phyloP scores from a whole-genome alignment of 2,329 filamentous ascomycete species.

The Fusarium brachygibbosum region DNA sequence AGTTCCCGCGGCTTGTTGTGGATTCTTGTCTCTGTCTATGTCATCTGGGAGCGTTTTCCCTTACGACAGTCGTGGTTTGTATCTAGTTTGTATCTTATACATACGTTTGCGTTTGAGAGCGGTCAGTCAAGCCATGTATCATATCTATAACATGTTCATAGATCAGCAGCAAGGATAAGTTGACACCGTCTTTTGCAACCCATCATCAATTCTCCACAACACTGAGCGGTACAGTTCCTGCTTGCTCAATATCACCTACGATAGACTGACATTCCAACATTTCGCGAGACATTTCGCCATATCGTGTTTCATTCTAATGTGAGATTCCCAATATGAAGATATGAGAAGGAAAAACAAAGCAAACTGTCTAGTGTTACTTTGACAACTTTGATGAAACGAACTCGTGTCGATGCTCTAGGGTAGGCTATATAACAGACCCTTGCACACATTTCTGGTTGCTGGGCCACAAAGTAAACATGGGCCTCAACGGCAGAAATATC shows the following conservation, averaged over 20 bases:
- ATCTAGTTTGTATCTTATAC: background rate
- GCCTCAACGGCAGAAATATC: slow-evolving; percentile 12
- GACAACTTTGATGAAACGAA: background rate
- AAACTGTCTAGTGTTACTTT: background rate
- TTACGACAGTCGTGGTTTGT: background rate
- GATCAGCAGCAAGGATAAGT: slow-evolving; percentile 27
- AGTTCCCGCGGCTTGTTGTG: background rate
- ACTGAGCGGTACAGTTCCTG: too few species aligned
- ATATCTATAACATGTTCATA: background rate
- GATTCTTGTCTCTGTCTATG: background rate
- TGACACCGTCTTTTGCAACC: slow-evolving; percentile 3
- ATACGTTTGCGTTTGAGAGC: background rate
- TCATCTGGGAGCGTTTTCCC: background rate
- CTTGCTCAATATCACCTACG: background rate
- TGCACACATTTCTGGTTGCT: slow-evolving; percentile 26
- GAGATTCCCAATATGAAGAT: background rate
- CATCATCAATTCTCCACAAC: slow-evolving; percentile 1
- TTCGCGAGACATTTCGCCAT: too few species aligned
- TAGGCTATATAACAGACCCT: background rate
- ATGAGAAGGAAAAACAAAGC: background rate
- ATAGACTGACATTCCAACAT: background rate
- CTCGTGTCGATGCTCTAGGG: background rate
- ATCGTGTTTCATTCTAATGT: accelerated
- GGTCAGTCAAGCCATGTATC: background rate
- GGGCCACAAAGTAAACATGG: slow-evolving; percentile 25